Conservation (phyloP, 352 stramenopile species). For the Plasmopara muralis region DNA sequence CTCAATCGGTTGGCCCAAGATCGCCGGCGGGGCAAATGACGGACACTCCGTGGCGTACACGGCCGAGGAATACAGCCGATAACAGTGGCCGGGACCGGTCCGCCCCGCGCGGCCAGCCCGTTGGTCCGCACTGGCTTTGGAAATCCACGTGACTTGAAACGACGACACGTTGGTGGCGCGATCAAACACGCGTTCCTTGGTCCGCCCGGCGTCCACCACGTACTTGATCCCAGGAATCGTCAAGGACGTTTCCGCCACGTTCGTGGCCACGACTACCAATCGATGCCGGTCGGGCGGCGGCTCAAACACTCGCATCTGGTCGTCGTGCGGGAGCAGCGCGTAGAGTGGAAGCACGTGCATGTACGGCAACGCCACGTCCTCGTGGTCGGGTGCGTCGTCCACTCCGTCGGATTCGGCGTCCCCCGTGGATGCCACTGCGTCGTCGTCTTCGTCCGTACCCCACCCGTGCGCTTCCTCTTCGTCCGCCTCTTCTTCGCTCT, state of each 20-base stretch:
- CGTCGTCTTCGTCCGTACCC: slow-evolving; percentile 38
- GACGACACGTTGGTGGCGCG: slow-evolving; percentile 86
- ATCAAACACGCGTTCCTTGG: slow-evolving; percentile 96
- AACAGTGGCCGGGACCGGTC: slow-evolving; percentile 96
- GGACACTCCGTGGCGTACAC: slow-evolving; percentile 95
- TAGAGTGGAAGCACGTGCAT: slow-evolving; percentile 95
- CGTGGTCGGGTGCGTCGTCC: slow-evolving; percentile 75
- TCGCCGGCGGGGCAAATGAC: slow-evolving; percentile 88
- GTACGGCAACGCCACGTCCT: slow-evolving; percentile 55
- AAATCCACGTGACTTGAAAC: slow-evolving; percentile 91
- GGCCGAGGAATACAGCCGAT: slow-evolving; percentile 95
- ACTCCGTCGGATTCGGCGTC: slow-evolving; percentile 36
- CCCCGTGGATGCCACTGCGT: slow-evolving; percentile 12
- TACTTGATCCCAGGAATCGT: slow-evolving; percentile 95
- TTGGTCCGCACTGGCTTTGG: slow-evolving; percentile 78
- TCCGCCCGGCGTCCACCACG: slow-evolving; percentile 95
- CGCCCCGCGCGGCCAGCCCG: slow-evolving; percentile 94
- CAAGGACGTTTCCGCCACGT: slow-evolving; percentile 97
- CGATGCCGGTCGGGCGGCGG: slow-evolving; percentile 84
- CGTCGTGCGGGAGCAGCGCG: slow-evolving; percentile 93
- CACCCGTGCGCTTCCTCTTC: slow-evolving; percentile 60
- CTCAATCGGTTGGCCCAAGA: slow-evolving; percentile 89
- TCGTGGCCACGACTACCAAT: slow-evolving; percentile 96
- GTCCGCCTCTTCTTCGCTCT: slow-evolving; percentile 76
- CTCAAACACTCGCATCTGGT: slow-evolving; percentile 90